These are phyloP conservation scores for Perkinsus marinus DNA, from an alignment of 169 alveolate species.

Conservation along the genomic window DNA sequence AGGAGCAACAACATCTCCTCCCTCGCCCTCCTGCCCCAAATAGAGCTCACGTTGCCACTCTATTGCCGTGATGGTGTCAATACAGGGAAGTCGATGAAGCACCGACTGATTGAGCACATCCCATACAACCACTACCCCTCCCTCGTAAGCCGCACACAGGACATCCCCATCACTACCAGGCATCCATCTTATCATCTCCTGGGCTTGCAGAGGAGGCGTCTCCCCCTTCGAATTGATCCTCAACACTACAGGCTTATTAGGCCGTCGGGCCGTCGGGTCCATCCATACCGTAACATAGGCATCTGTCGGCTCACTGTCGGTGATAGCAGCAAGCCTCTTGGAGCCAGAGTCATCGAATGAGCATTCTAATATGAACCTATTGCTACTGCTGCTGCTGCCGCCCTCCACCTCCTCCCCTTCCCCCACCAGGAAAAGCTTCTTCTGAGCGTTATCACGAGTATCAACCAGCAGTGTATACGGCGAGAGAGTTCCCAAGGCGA, in stretches of 20 bases:
- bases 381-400: not conserved
- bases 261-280: not conserved
- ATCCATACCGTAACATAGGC: not conserved
- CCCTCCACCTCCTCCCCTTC: not conserved
- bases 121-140: not conserved
- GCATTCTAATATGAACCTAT: not conserved
- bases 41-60: not conserved
- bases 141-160: not conserved
- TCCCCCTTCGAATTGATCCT: not conserved
- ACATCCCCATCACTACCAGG: not conserved
- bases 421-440: not conserved
- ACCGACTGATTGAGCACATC: not conserved
- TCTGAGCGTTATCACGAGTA: not conserved
- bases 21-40: not conserved
- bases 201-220: not conserved
- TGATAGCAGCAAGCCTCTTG: not conserved
- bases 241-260: not conserved
- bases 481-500: not conserved
- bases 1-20: not conserved
- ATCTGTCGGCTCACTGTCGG: not conserved
- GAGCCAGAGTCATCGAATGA: not conserved
- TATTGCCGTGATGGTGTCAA: not conserved
- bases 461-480: not conserved
- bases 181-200: not conserved
- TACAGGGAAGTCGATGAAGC: not conserved